phyloP scores from a whole-genome alignment of 495 filamentous ascomycete genomes.

The Daldinia decipiens region DNA sequence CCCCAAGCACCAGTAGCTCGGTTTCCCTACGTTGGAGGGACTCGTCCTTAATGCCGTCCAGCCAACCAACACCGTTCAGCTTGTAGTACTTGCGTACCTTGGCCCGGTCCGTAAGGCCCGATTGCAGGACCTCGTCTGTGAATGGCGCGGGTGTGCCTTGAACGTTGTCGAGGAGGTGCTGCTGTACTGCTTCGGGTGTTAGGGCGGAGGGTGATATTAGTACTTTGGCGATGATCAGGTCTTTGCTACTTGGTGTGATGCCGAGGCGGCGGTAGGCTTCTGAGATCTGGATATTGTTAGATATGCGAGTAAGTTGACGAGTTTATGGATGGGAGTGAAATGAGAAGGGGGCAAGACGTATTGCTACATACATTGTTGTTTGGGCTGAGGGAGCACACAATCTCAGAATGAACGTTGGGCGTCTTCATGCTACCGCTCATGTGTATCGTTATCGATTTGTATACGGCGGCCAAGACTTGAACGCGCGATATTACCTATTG shows the following conservation, averaged over 20 bases:
- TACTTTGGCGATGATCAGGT: conserved; percentile 82
- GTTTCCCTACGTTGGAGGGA: conserved; percentile 59
- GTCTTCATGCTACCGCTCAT: conserved; percentile 70
- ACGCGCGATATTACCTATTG: conserved; percentile 68
- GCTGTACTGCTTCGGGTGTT: conserved; percentile 65
- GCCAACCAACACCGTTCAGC: conserved; percentile 65
- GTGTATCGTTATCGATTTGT: conserved; percentile 76
- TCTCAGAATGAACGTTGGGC: conserved; percentile 91
- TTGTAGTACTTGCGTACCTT: conserved; percentile 88
- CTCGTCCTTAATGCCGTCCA: conserved; percentile 50
- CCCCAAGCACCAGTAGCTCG: conserved; percentile 71
- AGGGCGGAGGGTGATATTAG: conserved; percentile 38
- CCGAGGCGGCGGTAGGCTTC: conserved; percentile 91
- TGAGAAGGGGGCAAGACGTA: background rate
- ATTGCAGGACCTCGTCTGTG: conserved; percentile 66
- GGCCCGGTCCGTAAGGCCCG: conserved; percentile 67
- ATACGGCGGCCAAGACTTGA: conserved; percentile 81
- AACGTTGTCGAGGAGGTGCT: conserved; percentile 70
- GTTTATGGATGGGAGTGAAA: too few species aligned
- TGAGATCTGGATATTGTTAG: conserved; percentile 70
- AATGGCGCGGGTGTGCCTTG: conserved; percentile 70
- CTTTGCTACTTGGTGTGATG: conserved; percentile 72
- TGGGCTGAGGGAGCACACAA: conserved; percentile 81
- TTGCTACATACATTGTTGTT: conserved; percentile 79
- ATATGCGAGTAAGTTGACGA: too few species aligned